phyloP scores from a whole-genome alignment of 2,329 filamentous ascomycete genomes.

The Chaetomiaceae sp. region DNA sequence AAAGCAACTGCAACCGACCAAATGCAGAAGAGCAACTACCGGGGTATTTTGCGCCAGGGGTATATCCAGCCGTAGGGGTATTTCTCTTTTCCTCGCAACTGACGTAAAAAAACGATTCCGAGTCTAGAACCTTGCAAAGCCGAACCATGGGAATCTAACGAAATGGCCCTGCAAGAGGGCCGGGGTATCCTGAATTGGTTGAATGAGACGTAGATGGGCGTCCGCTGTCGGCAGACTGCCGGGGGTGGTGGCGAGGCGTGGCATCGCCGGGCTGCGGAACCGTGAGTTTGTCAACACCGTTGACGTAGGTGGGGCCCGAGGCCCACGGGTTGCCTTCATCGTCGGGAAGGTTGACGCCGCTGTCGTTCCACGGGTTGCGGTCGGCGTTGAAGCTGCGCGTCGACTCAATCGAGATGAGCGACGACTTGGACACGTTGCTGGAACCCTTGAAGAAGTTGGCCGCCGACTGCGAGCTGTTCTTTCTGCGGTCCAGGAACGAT shows the following conservation, averaged over 20 bases:
- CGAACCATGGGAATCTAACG: conserved; percentile 60
- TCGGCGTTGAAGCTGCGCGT: conserved; percentile 86
- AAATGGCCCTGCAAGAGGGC: conserved; percentile 75
- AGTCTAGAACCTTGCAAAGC: conserved; percentile 38
- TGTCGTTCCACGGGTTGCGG: conserved; percentile 97
- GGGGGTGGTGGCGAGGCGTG: conserved; percentile 77
- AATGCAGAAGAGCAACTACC: conserved; percentile 44
- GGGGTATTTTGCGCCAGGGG: conserved; percentile 58
- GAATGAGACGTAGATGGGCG: conserved; percentile 93
- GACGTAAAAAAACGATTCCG: conserved; percentile 24
- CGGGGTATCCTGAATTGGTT: conserved; percentile 93
- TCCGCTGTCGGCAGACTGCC: conserved; percentile 84
- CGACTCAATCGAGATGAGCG: conserved; percentile 91
- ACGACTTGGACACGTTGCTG: conserved; percentile 87
- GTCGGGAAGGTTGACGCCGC: conserved; percentile 87
- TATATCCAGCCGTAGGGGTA: conserved; percentile 61
- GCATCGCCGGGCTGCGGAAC: conserved; percentile 72
- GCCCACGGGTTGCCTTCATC: conserved; percentile 73
- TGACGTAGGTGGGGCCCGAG: conserved; percentile 44
- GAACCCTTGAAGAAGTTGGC: conserved; percentile 88
- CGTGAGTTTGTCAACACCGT: conserved; percentile 61
- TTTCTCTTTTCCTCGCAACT: conserved; percentile 46
- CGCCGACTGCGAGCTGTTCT: conserved; percentile 85
- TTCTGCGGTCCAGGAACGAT: conserved; percentile 91
- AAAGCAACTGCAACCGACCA: conserved; percentile 41